Percentiles rank a stretch among this genome's conserved stretches.
Conservation (phyloP, 2,329 filamentous ascomycete genomes). For the Juglanconis juglandina region DNA sequence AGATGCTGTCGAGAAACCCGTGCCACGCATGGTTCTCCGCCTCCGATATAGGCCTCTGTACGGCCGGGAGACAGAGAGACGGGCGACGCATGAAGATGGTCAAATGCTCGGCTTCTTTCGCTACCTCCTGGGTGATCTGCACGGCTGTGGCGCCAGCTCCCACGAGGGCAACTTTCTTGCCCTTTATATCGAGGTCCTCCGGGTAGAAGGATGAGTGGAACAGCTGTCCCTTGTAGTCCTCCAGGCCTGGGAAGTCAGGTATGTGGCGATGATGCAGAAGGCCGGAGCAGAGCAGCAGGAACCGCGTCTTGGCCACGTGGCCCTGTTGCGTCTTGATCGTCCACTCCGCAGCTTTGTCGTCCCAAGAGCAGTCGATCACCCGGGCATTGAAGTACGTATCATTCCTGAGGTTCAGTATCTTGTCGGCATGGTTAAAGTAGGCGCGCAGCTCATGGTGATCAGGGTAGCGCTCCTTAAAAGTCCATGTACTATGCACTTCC, state of each 20-base stretch:
- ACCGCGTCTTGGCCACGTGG: slow-evolving; percentile 34
- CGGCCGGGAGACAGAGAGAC: slow-evolving; percentile 57
- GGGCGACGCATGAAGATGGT: slow-evolving; percentile 57
- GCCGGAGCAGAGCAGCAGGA: slow-evolving; percentile 44
- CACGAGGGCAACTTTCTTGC: slow-evolving; percentile 21
- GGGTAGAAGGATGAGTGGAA: slow-evolving; percentile 20
- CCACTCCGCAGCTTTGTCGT: slow-evolving; percentile 37
- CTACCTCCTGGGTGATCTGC: slow-evolving; percentile 22
- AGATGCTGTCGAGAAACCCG: slow-evolving; percentile 36
- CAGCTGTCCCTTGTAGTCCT: slow-evolving; percentile 13
- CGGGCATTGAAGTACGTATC: slow-evolving; percentile 42
- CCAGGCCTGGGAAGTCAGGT: slow-evolving; percentile 29
- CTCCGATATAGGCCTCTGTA: slow-evolving; percentile 40
- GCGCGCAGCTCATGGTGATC: slow-evolving; percentile 35
- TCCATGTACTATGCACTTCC: slow-evolving; percentile 42
- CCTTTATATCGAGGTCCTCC: slow-evolving; percentile 9
- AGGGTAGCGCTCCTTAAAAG: slow-evolving; percentile 40
- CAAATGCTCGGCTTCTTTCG: slow-evolving; percentile 33
- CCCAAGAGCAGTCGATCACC: slow-evolving; percentile 39
- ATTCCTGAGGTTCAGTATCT: slow-evolving; percentile 39
- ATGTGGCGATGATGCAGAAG: slow-evolving; percentile 42
- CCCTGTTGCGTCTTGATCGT: slow-evolving; percentile 40
- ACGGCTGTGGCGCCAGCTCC: slow-evolving; percentile 21
- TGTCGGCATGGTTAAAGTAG: slow-evolving; percentile 46
- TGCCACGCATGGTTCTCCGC: slow-evolving; percentile 43